Evolutionary conservation across 768 basidiomycete species (phyloP), one percentile per base, ranked within the genome.

Genomic region (Erythrobasidium yunnanense): DNA sequence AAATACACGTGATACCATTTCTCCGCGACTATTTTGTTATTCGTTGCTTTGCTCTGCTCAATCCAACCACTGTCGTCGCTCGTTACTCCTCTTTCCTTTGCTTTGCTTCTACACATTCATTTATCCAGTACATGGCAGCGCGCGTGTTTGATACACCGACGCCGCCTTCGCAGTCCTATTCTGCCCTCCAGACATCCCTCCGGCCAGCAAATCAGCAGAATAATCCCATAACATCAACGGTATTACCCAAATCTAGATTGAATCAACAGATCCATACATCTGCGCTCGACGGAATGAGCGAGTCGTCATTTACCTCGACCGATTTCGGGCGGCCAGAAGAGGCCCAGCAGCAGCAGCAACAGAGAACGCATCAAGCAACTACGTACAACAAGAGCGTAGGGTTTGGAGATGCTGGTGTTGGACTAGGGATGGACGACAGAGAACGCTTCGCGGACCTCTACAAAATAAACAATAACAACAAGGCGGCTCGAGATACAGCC

Each of bases 161-260:
- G n/a, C 60, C 60, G 6, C 60, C 60, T 17, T 63, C 60, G 49
- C 60, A 63, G 60, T 35, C 38, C 18, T 63, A 63, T 33, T 63
- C 60, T 6, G 32, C 60, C n/a, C 32, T 47, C 5, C 20, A 27
- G 29, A 49, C 47, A 13, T 51, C 46, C 17, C 60, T 63, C 45
- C 45, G 33, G 45, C 46, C 60, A 6, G 8, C 27, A 11, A 7
- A 5, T 22, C 60, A 63, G 38, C 56, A 46, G 3, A 47, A 42
- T n/a, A 42, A 42, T 11, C 38, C 33, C 25, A 49, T 32, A 7
- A 49, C 60, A 11, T 49, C 60, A 15, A 63, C 60, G 11, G 60
- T 49, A 22, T 23, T 51, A 17, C 46, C 60, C 17, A 63, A 63
- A 38, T 33, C 47, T 23, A n/a, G 49, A 13, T 23, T 63, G 27